Percentiles rank a stretch among this genome's conserved stretches.
phyloP scores from a whole-genome alignment of 805 yeast species.

The Candida vartiovaarae region DNA sequence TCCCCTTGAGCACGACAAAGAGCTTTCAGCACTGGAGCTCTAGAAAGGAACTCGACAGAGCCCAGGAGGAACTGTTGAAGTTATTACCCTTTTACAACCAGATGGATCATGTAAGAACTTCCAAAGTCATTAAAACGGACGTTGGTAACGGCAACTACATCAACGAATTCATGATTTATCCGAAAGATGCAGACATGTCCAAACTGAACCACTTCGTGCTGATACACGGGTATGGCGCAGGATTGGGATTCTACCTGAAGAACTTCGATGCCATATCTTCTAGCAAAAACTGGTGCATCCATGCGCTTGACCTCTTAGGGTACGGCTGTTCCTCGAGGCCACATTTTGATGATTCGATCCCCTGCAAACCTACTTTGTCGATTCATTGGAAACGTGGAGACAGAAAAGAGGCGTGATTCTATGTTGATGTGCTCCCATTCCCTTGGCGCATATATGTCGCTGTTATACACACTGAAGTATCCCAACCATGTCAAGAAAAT shows the following conservation, averaged over 20 bases:
- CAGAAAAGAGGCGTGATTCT: constrained; percentile 33
- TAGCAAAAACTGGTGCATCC: constrained; percentile 56
- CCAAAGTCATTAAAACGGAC: constrained; percentile 30
- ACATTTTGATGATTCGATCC: constrained; percentile 34
- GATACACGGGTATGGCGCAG: constrained; percentile 95
- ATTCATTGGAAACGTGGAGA: constrained; percentile 63
- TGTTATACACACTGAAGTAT: constrained; percentile 53
- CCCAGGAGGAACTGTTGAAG: constrained; percentile 41
- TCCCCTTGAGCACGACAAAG: constrained; percentile 49
- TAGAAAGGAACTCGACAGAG: constrained; percentile 31
- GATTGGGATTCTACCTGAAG: constrained; percentile 75
- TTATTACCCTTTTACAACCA: constrained; percentile 38
- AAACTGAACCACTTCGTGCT: constrained; percentile 50
- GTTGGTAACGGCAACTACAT: constrained; percentile 46
- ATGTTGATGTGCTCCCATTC: constrained; percentile 78
- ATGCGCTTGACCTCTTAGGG: constrained; percentile 83
- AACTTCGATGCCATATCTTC: constrained; percentile 52
- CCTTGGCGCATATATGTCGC: constrained; percentile 81
- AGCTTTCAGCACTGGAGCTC: constrained; percentile 45
- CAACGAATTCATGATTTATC: constrained; percentile 67
- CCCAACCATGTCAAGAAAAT: constrained; percentile 61
- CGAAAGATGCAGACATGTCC: constrained; percentile 31
- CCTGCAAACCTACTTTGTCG: constrained; percentile 35
- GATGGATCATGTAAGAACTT: constrained; percentile 16
- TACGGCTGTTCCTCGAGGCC: constrained; percentile 89